These are phyloP conservation scores for Paramyrothecium sp. DNA, from an alignment of 2,329 filamentous ascomycete genomes.

Conservation along the genomic window DNA sequence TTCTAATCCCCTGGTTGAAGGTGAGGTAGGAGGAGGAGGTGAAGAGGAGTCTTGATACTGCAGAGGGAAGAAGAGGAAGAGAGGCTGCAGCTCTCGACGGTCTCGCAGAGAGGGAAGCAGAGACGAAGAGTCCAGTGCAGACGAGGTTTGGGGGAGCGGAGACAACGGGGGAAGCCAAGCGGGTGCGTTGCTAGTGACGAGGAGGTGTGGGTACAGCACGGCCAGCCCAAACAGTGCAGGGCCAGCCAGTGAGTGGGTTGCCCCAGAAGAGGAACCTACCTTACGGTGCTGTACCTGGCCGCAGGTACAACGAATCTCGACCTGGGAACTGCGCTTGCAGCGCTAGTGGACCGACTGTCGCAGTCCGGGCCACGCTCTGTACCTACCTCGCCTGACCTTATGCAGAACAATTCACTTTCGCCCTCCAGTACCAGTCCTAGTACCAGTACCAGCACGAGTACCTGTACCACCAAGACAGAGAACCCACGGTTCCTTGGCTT, in stretches of 20 bases:
- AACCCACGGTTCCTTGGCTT: too few relatives aligned
- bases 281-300: too few relatives aligned
- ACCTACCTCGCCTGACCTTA: too few relatives aligned
- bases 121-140: constrained; percentile 20
- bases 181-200: background rate
- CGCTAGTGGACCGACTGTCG: background rate
- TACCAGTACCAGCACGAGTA: too few relatives aligned
- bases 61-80: constrained; percentile 4
- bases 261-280: background rate
- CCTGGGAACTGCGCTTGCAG: background rate
- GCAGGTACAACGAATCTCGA: too few relatives aligned
- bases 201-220: background rate
- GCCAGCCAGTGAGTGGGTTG: background rate
- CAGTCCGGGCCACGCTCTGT: too few relatives aligned
- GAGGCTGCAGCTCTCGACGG: constrained; percentile 7
- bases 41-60: constrained; percentile 9
- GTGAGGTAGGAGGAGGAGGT: constrained; percentile 2
- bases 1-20: too few relatives aligned
- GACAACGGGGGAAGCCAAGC: constrained; percentile 29
- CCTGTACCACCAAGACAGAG: too few relatives aligned
- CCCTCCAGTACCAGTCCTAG: too few relatives aligned
- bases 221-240: background rate
- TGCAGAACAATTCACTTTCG: too few relatives aligned
- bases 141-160: constrained; percentile 28
- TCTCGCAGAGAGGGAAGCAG: constrained; percentile 17